Base-by-base conservation (phyloP, 768 basidiomycete species). In the Hysterangium stoloniferum region DNA sequence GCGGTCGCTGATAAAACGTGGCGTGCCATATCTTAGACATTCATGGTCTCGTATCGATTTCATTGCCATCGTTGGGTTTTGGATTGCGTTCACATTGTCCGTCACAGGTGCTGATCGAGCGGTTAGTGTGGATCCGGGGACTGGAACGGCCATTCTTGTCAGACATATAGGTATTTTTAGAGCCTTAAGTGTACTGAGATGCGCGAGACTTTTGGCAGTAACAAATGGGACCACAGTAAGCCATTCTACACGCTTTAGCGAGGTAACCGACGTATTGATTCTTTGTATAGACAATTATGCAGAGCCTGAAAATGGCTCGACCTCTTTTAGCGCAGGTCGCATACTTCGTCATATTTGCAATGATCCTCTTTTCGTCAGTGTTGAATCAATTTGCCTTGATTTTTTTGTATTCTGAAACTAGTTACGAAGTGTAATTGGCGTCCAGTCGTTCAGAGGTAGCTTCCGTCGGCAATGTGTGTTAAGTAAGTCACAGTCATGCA, bases 31-130 rank as follows among this genome's bases (percentile, higher is more conserved):
- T 63, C 73, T 98, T 1, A 77, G 95, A 7, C 92, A 97, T 60
- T 87, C 86, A 49, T 97, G 93, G 93, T 86, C 78, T 59, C 71
- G 92, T 45, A 85, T 96, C 48, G 95, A 98, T 63, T 80, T 86
- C 56, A 66, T 97, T 37, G 90, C 95, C 1, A 79, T 97, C 38
- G 56, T 85, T 11, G 76, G 80, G 55, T 97, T 93, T 64, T 98
- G 94, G 94, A 76, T 88, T 45, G 72, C 77, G 7, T 94, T 97
- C 61, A 65, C 62, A 0, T 71, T 98, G 49, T 80, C 90, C 0
- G 66, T 75, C n/a, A 57, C 70, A 0, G 86, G 87, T 0, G 57
- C 75, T 22, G 95, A 97, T 66, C 71, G 74, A 8, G 80, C 81
- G 2, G 56, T 62, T 3, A 55, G 55, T n/a, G 25, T 42, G 22